A percentile compares a stretch with the other conserved stretches of the same genome.
phyloP scores from a whole-genome alignment of 345 rosid genomes.

The Excoecaria agallocha region DNA sequence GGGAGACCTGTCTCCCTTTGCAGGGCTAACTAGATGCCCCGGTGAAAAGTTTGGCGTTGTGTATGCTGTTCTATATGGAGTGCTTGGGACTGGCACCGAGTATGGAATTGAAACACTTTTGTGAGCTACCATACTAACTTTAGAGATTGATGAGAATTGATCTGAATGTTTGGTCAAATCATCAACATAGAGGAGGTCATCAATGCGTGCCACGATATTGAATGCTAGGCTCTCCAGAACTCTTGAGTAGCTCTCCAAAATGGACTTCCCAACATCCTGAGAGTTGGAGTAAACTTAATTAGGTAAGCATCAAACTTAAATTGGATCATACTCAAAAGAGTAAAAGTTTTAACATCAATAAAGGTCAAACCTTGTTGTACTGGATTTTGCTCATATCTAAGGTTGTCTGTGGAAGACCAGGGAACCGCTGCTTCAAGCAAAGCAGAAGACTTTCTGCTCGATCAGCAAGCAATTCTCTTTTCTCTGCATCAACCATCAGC shows the following conservation, averaged over 20 bases:
- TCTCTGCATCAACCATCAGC: slow-evolving; percentile 78
- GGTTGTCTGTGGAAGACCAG: slow-evolving; percentile 90
- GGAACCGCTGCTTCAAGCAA: slow-evolving; percentile 84
- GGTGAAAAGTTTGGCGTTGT: slow-evolving; percentile 81
- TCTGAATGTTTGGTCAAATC: slow-evolving; percentile 78
- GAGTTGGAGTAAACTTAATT: not conserved
- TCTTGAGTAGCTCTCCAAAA: slow-evolving; percentile 87
- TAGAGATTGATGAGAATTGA: slow-evolving; percentile 52
- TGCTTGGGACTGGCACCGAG: slow-evolving; percentile 52
- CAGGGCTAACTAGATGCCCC: slow-evolving; percentile 52
- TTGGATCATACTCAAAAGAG: not conserved
- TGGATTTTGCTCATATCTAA: slow-evolving; percentile 97
- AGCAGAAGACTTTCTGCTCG: slow-evolving; percentile 83
- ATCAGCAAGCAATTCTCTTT: slow-evolving; percentile 78
- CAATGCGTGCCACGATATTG: slow-evolving; percentile 85
- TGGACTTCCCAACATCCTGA: slow-evolving; percentile 95
- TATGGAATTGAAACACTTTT: slow-evolving; percentile 53
- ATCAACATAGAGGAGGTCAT: slow-evolving; percentile 83
- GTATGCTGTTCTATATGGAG: slow-evolving; percentile 65
- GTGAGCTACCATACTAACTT: slow-evolving; percentile 45
- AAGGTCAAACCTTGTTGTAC: slow-evolving; percentile 63
- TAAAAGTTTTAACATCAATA: not conserved
- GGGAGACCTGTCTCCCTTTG: slow-evolving; percentile 55
- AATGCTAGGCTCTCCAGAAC: slow-evolving; percentile 92
- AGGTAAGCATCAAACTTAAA: not conserved